Base-by-base conservation (phyloP, 164 flowering plant species). In the Vitis labrusca region DNA sequence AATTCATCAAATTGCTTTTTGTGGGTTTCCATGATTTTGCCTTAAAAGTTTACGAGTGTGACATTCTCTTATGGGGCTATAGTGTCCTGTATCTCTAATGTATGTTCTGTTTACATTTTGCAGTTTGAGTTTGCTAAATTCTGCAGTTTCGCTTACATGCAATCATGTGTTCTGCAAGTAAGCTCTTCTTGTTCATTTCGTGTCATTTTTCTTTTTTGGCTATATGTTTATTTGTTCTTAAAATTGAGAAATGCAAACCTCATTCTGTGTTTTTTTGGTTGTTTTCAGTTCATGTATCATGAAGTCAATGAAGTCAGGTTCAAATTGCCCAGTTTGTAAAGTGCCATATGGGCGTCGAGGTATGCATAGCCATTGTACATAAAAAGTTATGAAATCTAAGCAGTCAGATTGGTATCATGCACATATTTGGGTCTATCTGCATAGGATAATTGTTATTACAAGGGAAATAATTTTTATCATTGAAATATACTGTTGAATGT, bases 151-250 rank as follows among this genome's bases (percentile, higher is more conserved):
- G 2, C 90, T 93, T 49, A 59, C 90, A 1, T 93, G 98, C 84
- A 95, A 95, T 75, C 99, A 93, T 76, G 84, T 88, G 0, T 95
- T 93, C 78, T 92, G 99, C 98, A 83, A 84, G 99, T 93, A 82
- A 85, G 88, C 11, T 65, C 44, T 7, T 13, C 50, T 50, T 16
- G 14, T 32, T 13, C 30, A 13, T 61, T 19, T 9, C n/a, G 2
- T 32, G 14, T 50, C 32, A 27, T 19, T 63, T 59, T 57, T 52
- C 15, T 71, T 59, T 19, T 1, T 9, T 23, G 27, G 27, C 27
- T 72, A 9, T 48, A 1, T 8, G 12, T 47, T 30, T 57, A 0
- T 61, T 37, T 6, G 10, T 19, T 10, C n/a, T 15, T 5, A n/a
- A 3, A 17, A 55, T 6, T 27, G 30, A 17, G 7, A 9, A 29